Evolutionary conservation across 352 stramenopile genomes (phyloP).

Genomic region (Globisporangium acanthophoron): DNA sequence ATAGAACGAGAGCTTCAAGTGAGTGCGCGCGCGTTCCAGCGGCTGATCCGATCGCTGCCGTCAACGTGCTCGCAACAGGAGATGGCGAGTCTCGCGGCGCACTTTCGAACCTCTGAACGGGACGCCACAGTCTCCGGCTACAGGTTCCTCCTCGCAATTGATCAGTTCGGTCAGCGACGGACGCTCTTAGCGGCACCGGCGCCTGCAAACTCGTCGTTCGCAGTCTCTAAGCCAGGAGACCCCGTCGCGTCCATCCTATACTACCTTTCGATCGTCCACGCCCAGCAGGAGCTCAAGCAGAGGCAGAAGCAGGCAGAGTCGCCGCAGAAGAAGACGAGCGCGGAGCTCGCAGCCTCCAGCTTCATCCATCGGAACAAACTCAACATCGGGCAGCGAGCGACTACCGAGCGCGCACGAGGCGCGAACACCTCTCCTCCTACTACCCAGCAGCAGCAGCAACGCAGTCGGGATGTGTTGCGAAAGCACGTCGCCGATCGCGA

Average conservation of each 20-base stretch:
- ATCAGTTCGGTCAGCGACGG: conserved; percentile 27
- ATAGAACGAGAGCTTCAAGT: conserved; percentile 14
- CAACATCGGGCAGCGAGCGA: background rate
- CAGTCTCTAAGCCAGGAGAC: conserved; percentile 25
- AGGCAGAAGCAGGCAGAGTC: background rate
- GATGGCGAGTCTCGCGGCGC: conserved; percentile 19
- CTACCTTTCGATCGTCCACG: conserved; percentile 39
- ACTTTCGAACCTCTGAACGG: conserved; percentile 7
- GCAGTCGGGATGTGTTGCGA: background rate
- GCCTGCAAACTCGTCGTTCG: conserved; percentile 10
- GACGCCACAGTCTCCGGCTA: conserved; percentile 19
- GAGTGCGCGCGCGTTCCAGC: conserved; percentile 28
- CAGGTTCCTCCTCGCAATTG: conserved; percentile 30
- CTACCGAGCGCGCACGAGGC: background rate
- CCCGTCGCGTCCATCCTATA: conserved; percentile 36
- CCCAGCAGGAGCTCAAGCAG: conserved; percentile 14
- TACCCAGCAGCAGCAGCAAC: background rate
- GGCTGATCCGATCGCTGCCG: conserved; percentile 31
- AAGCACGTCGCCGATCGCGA: conserved; percentile 4
- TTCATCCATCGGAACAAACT: conserved; percentile 6
- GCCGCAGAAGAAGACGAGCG: conserved; percentile 4
- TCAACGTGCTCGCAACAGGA: conserved; percentile 35
- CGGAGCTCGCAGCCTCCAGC: background rate
- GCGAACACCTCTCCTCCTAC: background rate
- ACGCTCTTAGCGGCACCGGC: conserved; percentile 16